These are phyloP conservation scores for Rauvolfia tetraphylla DNA, from an alignment of 257 asterid species.

Conservation along the genomic window DNA sequence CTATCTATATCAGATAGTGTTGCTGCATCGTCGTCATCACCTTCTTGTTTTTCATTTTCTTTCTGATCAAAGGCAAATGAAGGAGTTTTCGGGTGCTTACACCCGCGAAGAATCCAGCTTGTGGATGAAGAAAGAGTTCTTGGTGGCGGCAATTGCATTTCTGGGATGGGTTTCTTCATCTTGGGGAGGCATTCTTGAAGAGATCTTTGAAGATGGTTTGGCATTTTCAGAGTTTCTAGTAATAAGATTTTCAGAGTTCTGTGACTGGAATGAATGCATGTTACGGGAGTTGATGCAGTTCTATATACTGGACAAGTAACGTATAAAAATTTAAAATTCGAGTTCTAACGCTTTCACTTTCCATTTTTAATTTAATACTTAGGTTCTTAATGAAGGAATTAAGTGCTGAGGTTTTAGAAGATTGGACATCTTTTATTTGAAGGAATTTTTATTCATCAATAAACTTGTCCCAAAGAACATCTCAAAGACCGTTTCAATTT, in stretches of 20 bases:
- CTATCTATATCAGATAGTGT: conserved; percentile 56
- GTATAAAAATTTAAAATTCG: not conserved
- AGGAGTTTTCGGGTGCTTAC: conserved; percentile 51
- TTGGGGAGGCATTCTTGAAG: conserved; percentile 50
- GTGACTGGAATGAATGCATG: not conserved
- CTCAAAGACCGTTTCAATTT: not conserved
- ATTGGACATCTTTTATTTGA: not conserved
- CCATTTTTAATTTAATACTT: not conserved
- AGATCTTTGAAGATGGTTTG: conserved; percentile 53
- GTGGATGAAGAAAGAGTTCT: conserved; percentile 28
- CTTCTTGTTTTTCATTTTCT: conserved; percentile 7
- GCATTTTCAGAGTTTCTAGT: conserved; percentile 29
- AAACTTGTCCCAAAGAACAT: not conserved
- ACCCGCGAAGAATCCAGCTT: conserved; percentile 35
- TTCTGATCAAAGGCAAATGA: conserved; percentile 32
- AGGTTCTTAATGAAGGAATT: not conserved
- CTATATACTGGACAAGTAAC: conserved; percentile 13
- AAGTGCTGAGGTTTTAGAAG: not conserved
- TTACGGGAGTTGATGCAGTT: not conserved
- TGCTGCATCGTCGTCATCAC: conserved; percentile 23
- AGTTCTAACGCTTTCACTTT: not conserved
- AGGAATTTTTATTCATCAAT: not conserved
- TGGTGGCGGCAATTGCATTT: conserved; percentile 17
- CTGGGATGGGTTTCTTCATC: conserved; percentile 37
- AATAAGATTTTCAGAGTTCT: not conserved